Base-by-base conservation (phyloP, 1,284 basidiomycete genomes). In the Irpex sp. region DNA sequence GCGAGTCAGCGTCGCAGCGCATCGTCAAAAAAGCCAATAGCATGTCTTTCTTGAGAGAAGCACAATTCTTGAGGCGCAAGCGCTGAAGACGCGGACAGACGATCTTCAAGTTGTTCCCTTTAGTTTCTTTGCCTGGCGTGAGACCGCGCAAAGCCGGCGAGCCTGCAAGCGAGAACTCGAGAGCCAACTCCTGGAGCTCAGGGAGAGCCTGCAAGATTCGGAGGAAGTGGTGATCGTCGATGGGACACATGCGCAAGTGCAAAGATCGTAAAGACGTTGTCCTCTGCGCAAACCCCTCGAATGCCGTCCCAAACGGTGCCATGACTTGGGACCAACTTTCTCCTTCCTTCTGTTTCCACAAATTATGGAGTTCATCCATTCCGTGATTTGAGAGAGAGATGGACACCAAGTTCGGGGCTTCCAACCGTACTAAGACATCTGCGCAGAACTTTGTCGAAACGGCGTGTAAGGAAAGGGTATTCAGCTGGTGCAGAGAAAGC, bases 211-310 rank as follows among this genome's bases (percentile, higher is more conserved):
- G n/a, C 9, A 68, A 57, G n/a, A 58, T 61, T 6, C 56, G 26
- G 19, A 66, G 34, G 47, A 68, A 34, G 44, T 68, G 56, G 1
- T 62, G 62, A 48, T 68, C 67, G 15, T 66, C 63, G 3, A 68
- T 31, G 17, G 51, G 21, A 8, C 63, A 58, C 15, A 38, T 37
- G 11, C 19, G 15, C 44, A 65, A 31, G 21, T 59, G 34, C 2
- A 67, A 51, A 11, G 36, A 44, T 8, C 13, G 7, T 2, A 67
- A 11, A 11, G 31, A 6, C 11, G 62, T 40, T 7, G 34, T 9
- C 9, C 31, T 47, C 21, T 4, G 13, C 7, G 47, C 31, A 57
- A 68, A 66, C 4, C 11, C 19, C 21, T 36, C 52, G 21, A 68
- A 37, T 8, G 60, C 56, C 2, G 40, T 11, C 3, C 67, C 67